Conservation (phyloP, 306 rosid species). For the Prinsepia uniflora region DNA sequence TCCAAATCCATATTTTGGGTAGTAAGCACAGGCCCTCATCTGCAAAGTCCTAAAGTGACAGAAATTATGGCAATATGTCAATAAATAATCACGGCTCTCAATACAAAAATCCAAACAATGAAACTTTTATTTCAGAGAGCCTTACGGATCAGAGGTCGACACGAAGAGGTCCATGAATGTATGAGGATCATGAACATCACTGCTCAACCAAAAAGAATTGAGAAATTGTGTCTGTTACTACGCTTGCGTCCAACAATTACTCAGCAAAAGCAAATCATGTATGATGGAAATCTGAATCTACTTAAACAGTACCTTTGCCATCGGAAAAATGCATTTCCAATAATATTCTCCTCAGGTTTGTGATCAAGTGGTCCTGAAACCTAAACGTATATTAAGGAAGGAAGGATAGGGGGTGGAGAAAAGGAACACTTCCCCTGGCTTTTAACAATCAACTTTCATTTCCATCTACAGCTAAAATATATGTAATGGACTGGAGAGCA, state of each 20-base stretch:
- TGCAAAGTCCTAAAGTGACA: constrained; percentile 61
- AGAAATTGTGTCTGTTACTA: neutral
- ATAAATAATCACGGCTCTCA: neutral
- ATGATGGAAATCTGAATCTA: neutral
- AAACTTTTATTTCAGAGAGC: constrained; percentile 20
- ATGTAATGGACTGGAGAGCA: neutral
- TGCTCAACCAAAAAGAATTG: constrained; percentile 31
- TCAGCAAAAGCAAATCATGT: constrained; percentile 5
- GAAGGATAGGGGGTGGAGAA: too few relatives aligned
- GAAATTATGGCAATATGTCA: neutral
- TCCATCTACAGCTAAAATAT: neutral
- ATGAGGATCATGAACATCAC: constrained; percentile 83
- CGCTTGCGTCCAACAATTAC: neutral
- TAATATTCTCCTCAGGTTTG: constrained; percentile 45
- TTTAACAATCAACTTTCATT: neutral
- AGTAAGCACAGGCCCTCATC: constrained; percentile 69
- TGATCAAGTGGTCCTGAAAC: constrained; percentile 87
- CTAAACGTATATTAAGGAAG: constrained; percentile 44
- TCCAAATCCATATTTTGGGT: constrained; percentile 82
- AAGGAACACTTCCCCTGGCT: constrained; percentile 11
- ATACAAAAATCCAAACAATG: neutral
- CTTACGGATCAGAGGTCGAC: constrained; percentile 82
- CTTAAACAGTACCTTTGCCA: constrained; percentile 75
- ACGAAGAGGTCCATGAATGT: constrained; percentile 83
- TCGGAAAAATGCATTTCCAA: constrained; percentile 80